Conservation (phyloP, 2,329 filamentous ascomycete genomes). For the Hypoxylon sp. region DNA sequence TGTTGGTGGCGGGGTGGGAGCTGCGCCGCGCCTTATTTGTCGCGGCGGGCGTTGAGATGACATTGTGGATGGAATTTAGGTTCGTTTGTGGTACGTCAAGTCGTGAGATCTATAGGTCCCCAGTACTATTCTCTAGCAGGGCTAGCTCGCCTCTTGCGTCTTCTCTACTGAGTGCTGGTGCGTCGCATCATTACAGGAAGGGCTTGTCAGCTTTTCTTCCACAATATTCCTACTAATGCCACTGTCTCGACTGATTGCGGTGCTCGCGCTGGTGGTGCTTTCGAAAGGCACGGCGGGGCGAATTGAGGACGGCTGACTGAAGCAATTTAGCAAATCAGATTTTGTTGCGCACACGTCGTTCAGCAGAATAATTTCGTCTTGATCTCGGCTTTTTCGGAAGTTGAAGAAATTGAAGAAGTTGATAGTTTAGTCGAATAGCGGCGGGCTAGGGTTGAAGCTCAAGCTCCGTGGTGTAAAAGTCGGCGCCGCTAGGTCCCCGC, state of each 20-base stretch:
- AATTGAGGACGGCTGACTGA: constrained; percentile 25
- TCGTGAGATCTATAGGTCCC: constrained; percentile 35
- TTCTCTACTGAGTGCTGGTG: constrained; percentile 8
- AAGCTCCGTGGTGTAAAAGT: constrained; percentile 37
- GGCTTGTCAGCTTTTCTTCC: constrained; percentile 3
- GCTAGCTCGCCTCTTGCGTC: constrained; percentile 36
- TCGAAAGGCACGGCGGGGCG: constrained; percentile 36
- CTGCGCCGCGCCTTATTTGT: constrained; percentile 26
- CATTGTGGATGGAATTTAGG: constrained; percentile 11
- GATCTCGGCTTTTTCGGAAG: background rate
- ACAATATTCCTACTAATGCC: constrained; percentile 7
- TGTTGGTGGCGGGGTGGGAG: constrained; percentile 22
- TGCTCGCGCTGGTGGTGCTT: constrained; percentile 26
- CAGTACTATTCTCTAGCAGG: constrained; percentile 47
- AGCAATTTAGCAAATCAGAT: constrained; percentile 27
- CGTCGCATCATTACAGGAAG: constrained; percentile 28
- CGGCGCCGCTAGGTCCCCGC: constrained; percentile 36
- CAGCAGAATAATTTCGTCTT: constrained; percentile 19
- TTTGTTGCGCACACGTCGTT: constrained; percentile 12
- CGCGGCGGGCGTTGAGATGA: constrained; percentile 12
- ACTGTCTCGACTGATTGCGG: constrained; percentile 16
- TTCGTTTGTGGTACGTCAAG: background rate
- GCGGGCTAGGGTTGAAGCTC: constrained; percentile 42
- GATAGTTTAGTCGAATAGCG: constrained; percentile 4
- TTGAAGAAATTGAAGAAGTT: constrained; percentile 5